These are phyloP conservation scores for Ceratocystiopsis brevicomis DNA, from an alignment of 2,329 filamentous ascomycete species.

Conservation along the genomic window DNA sequence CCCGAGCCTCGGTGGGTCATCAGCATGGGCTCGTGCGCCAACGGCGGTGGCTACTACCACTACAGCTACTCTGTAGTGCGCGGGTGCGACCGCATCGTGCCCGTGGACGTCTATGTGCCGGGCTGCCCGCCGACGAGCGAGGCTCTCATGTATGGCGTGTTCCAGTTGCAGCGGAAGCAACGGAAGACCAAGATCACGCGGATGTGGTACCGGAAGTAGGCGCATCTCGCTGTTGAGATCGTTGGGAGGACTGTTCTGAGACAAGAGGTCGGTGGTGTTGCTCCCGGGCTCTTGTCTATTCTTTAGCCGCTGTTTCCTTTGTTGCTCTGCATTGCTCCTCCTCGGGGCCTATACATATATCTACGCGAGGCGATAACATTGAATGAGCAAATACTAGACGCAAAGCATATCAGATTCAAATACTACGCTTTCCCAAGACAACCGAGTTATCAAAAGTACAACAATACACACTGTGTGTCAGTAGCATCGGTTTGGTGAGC, in stretches of 20 bases:
- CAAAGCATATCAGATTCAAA: too few relatives aligned
- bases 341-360: too few relatives aligned
- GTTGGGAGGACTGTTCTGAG: neutral
- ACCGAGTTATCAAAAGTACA: neutral
- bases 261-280: neutral
- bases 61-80: slow-evolving; percentile 50
- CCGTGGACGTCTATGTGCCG: slow-evolving; percentile 50
- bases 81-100: slow-evolving; percentile 46
- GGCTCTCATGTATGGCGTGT: slow-evolving; percentile 35
- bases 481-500: neutral
- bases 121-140: slow-evolving; percentile 36
- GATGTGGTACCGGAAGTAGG: slow-evolving; percentile 33
- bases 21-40: slow-evolving; percentile 53
- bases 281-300: too few relatives aligned
- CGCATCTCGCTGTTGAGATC: neutral
- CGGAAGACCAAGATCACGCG: slow-evolving; percentile 26
- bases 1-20: slow-evolving; percentile 72
- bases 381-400: too few relatives aligned
- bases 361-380: too few relatives aligned
- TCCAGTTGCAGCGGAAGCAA: slow-evolving; percentile 54
- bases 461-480: neutral
- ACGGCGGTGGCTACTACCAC: slow-evolving; percentile 56
- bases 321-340: too few relatives aligned
- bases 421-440: too few relatives aligned
- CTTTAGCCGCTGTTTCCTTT: too few relatives aligned